These are phyloP conservation scores for Arabidopsis suecica DNA, from an alignment of 345 rosid genomes.

Conservation along the genomic window DNA sequence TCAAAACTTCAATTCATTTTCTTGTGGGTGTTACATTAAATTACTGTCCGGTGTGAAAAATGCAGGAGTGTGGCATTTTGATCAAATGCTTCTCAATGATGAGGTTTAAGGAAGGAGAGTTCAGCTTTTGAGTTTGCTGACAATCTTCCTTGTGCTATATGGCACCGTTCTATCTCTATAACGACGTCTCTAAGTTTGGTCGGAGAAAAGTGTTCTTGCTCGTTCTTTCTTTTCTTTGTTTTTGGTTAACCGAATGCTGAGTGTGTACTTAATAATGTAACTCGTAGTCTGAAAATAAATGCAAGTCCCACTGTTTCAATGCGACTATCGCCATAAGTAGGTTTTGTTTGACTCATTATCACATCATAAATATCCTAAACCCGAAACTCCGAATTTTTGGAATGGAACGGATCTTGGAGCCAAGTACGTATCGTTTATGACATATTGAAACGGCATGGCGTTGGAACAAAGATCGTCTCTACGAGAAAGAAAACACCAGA, in stretches of 20 bases:
- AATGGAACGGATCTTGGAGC: background rate
- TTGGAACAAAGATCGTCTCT: background rate
- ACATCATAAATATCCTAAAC: background rate
- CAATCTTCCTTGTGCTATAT: conserved; percentile 17
- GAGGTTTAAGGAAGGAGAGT: conserved; percentile 50
- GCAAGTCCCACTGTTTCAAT: background rate
- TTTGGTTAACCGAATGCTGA: background rate
- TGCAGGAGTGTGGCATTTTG: conserved; percentile 94
- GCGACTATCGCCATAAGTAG: background rate
- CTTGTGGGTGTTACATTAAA: background rate
- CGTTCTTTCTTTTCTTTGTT: background rate
- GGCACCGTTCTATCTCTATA: conserved; percentile 19
- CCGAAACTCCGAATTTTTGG: background rate
- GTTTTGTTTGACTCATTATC: background rate
- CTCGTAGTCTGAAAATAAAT: conserved; percentile 29
- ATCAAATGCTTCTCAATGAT: conserved; percentile 76
- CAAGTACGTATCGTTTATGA: background rate
- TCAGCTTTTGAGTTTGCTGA: conserved; percentile 41
- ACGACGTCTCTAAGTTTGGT: conserved; percentile 3
- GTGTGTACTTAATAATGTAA: conserved; percentile 21
- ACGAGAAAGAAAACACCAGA: background rate
- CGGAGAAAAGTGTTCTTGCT: background rate
- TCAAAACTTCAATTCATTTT: background rate
- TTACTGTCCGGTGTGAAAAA: conserved; percentile 7
- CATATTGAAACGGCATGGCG: background rate